Conservation (phyloP, 352 stramenopile species). For the Phytophthora nicotianae region DNA sequence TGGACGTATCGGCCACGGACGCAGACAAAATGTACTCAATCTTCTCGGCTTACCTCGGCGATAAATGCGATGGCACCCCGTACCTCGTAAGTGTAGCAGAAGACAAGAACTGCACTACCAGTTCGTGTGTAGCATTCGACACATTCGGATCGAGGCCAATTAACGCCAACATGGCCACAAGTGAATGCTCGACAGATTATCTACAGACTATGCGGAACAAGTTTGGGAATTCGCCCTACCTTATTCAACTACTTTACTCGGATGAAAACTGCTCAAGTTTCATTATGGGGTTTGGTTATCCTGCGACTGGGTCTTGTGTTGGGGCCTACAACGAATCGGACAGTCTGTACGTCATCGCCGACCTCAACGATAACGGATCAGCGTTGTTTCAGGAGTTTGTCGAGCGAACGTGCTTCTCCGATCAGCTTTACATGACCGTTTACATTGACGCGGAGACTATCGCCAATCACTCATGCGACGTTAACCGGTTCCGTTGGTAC, state of each 20-base stretch:
- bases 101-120: slow-evolving; percentile 7
- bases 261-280: slow-evolving; percentile 11
- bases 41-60: slow-evolving; percentile 11
- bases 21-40: slow-evolving; percentile 12
- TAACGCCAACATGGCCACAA: slow-evolving; percentile 13
- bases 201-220: slow-evolving; percentile 13
- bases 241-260: slow-evolving; percentile 8
- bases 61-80: slow-evolving; percentile 12
- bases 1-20: neutral
- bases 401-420: slow-evolving; percentile 4
- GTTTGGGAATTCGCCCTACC: slow-evolving; percentile 15
- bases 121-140: neutral
- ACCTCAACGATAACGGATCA: slow-evolving; percentile 14
- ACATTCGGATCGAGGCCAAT: neutral
- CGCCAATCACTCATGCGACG: slow-evolving; percentile 9
- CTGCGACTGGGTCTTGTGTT: slow-evolving; percentile 11
- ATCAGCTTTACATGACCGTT: neutral
- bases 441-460: slow-evolving; percentile 4
- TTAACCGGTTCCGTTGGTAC: slow-evolving; percentile 11
- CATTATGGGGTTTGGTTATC: slow-evolving; percentile 4
- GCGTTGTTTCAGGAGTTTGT: slow-evolving; percentile 13
- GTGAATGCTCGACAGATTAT: slow-evolving; percentile 14
- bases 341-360: slow-evolving; percentile 11
- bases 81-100: slow-evolving; percentile 3
- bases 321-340: slow-evolving; percentile 23